Base-by-base conservation (phyloP, 169 alveolate genomes). In the Plasmodium falciparum region DNA sequence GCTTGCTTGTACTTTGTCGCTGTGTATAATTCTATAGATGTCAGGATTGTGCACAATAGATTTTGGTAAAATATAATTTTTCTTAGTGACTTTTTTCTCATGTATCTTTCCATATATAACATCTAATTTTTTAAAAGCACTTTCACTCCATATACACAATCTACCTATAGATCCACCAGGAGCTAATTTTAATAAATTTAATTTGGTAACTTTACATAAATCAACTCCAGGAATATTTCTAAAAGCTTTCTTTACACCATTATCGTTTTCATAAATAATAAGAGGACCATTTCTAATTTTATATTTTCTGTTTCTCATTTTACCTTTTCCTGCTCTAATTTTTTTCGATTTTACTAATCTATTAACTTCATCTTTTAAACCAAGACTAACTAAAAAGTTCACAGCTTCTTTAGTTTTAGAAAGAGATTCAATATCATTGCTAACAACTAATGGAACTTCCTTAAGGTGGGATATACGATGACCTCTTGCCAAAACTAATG, bases 151-250 rank as follows among this genome's bases (percentile, higher is more conserved):
- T 95, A 99, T 93, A 67, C 97, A 92, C 92, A 99, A 95, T 91
- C 99, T 97, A 74, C 99, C 99, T 71, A 99, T 94, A 72, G 98
- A 95, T 70, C 99, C 99, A 67, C 99, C 99, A 17, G 99, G 99
- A 69, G 99, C 99, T 88, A 99, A 96, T 95, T 97, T 97, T 88
- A 99, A 97, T 88, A 99, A 96, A 94, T 98, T 99, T 66, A 99
- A 94, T 89, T 99, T 97, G 90, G 97, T 99, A 22, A 99, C 99
- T 59, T 95, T 92, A 95, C 98, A 95, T 43, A 97, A 96, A 58
- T 98, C 99, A 67, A 99, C 99, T 54, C 99, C 99, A 54, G 99
- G 99, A 86, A 99, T 96, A 96, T 99, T 99, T 94, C 99, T 98
- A 94, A 98, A 98, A 75, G 99, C 99, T 91, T 97, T 94, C 69